A percentile compares a stretch with the other conserved stretches of the same genome.
phyloP scores from a whole-genome alignment of 257 asterid species.

The Fraxinus pennsylvanica region DNA sequence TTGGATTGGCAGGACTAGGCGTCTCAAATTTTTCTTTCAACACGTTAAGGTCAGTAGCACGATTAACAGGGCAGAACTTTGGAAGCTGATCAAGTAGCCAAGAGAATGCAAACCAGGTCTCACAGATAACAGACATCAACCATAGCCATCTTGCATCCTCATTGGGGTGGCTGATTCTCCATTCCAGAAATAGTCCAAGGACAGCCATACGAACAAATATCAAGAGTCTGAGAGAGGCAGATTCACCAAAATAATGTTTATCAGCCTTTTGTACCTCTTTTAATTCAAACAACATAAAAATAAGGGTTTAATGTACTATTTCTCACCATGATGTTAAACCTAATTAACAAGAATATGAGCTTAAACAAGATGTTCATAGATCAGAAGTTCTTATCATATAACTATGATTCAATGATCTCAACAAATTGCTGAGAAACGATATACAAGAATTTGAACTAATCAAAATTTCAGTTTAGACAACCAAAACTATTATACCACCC shows the following conservation, averaged over 20 bases:
- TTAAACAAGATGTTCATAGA: neutral
- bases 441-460: too few species aligned
- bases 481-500: neutral
- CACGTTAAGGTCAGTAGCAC: constrained; percentile 77
- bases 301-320: neutral
- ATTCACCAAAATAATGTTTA: neutral
- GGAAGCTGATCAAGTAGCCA: constrained; percentile 95
- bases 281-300: neutral
- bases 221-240: constrained; percentile 54
- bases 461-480: neutral
- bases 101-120: constrained; percentile 89
- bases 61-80: constrained; percentile 70
- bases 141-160: constrained; percentile 88
- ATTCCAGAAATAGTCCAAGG: constrained; percentile 67
- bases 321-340: neutral
- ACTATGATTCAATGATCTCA: neutral
- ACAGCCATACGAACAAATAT: constrained; percentile 66
- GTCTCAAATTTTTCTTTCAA: constrained; percentile 79
- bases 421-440: neutral
- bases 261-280: constrained; percentile 9
- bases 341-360: neutral
- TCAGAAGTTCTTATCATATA: neutral
- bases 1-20: constrained; percentile 60
- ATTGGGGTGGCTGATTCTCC: constrained; percentile 78
- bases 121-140: constrained; percentile 80